Percentiles rank a stretch among this genome's conserved stretches.
These are phyloP conservation scores for Kernera saxatilis DNA, from an alignment of 345 rosid genomes.

Conservation along the genomic window DNA sequence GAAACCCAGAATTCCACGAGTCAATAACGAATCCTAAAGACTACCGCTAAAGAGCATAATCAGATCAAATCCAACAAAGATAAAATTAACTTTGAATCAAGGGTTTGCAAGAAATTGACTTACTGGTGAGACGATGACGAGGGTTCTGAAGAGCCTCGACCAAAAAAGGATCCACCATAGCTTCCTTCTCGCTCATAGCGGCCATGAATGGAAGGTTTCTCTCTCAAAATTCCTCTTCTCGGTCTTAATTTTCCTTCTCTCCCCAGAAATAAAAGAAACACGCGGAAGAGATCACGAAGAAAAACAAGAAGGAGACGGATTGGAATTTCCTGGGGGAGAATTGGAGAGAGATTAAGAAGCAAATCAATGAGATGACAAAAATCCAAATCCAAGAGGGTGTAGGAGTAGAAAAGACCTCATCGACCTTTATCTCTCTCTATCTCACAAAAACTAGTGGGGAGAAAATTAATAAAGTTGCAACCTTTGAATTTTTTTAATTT, in stretches of 20 bases:
- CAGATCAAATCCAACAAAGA: neutral
- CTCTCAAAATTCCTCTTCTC: neutral
- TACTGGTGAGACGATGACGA: slow-evolving; percentile 90
- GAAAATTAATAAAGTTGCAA: neutral
- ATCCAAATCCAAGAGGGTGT: slow-evolving; percentile 18
- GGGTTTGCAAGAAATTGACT: slow-evolving; percentile 22
- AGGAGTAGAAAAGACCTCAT: slow-evolving; percentile 7
- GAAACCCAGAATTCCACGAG: neutral
- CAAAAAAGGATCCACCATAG: slow-evolving; percentile 79
- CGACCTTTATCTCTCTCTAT: slow-evolving; percentile 3
- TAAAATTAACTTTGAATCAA: neutral
- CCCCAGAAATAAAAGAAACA: neutral
- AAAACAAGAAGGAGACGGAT: neutral
- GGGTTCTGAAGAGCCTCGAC: slow-evolving; percentile 91
- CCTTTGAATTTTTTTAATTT: neutral
- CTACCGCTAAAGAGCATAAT: neutral
- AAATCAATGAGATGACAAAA: slow-evolving; percentile 10
- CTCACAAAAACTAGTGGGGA: neutral
- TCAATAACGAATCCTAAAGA: neutral
- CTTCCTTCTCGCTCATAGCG: slow-evolving; percentile 40
- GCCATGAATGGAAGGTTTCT: slow-evolving; percentile 11
- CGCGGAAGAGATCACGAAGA: neutral
- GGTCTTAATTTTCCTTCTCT: neutral
- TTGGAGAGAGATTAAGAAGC: neutral
- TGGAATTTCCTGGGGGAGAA: neutral